phyloP scores from a whole-genome alignment of 495 filamentous ascomycete species.

The Talaromyces liani region DNA sequence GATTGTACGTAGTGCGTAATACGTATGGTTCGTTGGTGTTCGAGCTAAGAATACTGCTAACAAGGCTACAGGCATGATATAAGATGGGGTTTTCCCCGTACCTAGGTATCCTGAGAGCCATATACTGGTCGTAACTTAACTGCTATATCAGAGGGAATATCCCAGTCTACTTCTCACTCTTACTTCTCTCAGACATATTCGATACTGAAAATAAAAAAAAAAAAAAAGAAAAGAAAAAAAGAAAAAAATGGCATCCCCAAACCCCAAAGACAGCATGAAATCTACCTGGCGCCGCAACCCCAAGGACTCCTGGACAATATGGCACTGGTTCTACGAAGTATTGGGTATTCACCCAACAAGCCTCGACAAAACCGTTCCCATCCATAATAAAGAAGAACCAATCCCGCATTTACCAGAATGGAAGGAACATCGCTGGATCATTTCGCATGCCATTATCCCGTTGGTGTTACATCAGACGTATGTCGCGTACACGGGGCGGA shows the following conservation, averaged over 20 bases:
- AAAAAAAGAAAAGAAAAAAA: background rate
- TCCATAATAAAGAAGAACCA: constrained; percentile 19
- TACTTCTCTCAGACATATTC: background rate
- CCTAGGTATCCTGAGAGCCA: no score
- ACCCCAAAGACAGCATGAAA: constrained; percentile 29
- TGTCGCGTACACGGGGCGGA: constrained; percentile 19
- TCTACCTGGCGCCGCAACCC: constrained; percentile 25
- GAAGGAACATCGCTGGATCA: constrained; percentile 25
- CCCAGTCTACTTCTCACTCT: background rate
- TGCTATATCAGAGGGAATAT: background rate
- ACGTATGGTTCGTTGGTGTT: background rate
- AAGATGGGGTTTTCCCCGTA: background rate
- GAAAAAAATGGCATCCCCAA: constrained; percentile 4
- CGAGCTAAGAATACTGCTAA: background rate
- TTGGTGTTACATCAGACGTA: constrained; percentile 24
- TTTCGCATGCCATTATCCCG: constrained; percentile 19
- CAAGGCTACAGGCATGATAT: background rate
- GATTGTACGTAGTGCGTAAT: background rate
- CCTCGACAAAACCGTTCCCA: constrained; percentile 19
- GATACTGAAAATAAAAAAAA: background rate
- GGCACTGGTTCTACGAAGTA: constrained; percentile 28
- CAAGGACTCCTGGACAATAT: constrained; percentile 22
- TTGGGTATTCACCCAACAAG: constrained; percentile 22
- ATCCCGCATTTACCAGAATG: constrained; percentile 24
- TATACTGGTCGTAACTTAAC: no score